Evolutionary conservation across 371 early-diverging fungal species (phyloP).

Genomic region (Dichotomocladium elegans): DNA sequence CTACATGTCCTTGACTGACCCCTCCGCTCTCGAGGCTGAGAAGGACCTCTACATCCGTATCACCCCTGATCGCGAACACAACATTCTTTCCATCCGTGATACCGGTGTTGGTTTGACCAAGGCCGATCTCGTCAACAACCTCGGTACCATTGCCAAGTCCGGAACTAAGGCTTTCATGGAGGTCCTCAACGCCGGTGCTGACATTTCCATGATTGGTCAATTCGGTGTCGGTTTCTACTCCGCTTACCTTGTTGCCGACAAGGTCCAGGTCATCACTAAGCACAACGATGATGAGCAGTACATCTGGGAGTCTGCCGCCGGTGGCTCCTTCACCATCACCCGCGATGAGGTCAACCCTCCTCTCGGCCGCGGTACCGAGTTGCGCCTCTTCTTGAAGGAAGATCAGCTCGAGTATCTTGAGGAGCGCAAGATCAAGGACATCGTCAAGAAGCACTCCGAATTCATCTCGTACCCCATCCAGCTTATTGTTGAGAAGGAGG

Average conservation of each 20-base stretch:
- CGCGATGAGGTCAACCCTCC: slow-evolving; percentile 68
- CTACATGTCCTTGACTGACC: slow-evolving; percentile 53
- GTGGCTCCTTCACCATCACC: slow-evolving; percentile 68
- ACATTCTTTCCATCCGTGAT: slow-evolving; percentile 71
- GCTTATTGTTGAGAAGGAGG: slow-evolving; percentile 42
- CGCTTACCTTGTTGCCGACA: slow-evolving; percentile 78
- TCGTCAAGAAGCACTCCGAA: slow-evolving; percentile 79
- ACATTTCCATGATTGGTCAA: slow-evolving; percentile 81
- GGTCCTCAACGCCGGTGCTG: slow-evolving; percentile 47
- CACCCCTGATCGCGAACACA: slow-evolving; percentile 55
- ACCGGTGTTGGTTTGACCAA: slow-evolving; percentile 92
- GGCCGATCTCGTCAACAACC: slow-evolving; percentile 72
- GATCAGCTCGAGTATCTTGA: slow-evolving; percentile 63
- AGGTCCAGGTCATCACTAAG: slow-evolving; percentile 82
- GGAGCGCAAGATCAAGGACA: slow-evolving; percentile 48
- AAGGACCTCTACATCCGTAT: slow-evolving; percentile 64
- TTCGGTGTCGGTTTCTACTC: slow-evolving; percentile 95
- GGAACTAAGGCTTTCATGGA: slow-evolving; percentile 59
- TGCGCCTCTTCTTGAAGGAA: slow-evolving; percentile 76
- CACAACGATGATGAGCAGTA: slow-evolving; percentile 68
- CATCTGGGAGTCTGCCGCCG: slow-evolving; percentile 72
- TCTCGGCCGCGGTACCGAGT: slow-evolving; percentile 68
- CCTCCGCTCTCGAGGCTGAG: slow-evolving; percentile 49
- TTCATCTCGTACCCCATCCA: slow-evolving; percentile 68
- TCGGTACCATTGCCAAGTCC: slow-evolving; percentile 87